A percentile compares a stretch with the other conserved stretches of the same genome.
These are phyloP conservation scores for Dactylellina leptospora DNA, from an alignment of 2,329 filamentous ascomycete species.

Conservation along the genomic window DNA sequence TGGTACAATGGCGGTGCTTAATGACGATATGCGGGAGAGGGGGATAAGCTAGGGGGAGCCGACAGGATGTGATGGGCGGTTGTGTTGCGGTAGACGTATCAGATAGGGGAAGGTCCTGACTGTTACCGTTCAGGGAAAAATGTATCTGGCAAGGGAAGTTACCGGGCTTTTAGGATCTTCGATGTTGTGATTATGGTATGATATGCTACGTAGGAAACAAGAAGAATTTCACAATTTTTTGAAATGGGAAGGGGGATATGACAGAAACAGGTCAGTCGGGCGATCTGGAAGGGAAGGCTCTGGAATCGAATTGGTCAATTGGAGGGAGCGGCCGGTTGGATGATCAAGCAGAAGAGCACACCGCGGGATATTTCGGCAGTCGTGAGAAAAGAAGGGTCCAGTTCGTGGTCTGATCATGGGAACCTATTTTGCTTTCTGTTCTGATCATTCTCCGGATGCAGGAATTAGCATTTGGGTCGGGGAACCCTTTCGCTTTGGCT, in stretches of 20 bases:
- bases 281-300: conserved; percentile 1
- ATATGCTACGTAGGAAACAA: conserved; percentile 8
- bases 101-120: conserved; percentile 26
- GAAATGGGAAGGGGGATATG: neutral
- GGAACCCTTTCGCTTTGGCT: neutral
- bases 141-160: neutral
- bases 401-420: conserved; percentile 37
- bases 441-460: conserved; percentile 45
- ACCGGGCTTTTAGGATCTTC: conserved; percentile 2
- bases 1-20: conserved; percentile 13
- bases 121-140: neutral
- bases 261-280: no score
- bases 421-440: conserved; percentile 13
- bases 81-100: conserved; percentile 41
- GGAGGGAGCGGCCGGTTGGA: no score
- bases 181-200: conserved; percentile 8
- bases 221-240: neutral
- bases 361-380: conserved; percentile 38
- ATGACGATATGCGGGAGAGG: conserved; percentile 9
- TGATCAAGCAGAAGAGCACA: no score
- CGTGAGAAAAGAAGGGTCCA: conserved; percentile 21
- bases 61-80: neutral
- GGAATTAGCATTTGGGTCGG: neutral
- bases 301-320: conserved; percentile 10
- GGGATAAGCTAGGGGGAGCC: neutral